A percentile compares a stretch with the other conserved stretches of the same genome.
Evolutionary conservation across 2,329 filamentous ascomycete species (phyloP).

Genomic region (Hypoxylon sp.): DNA sequence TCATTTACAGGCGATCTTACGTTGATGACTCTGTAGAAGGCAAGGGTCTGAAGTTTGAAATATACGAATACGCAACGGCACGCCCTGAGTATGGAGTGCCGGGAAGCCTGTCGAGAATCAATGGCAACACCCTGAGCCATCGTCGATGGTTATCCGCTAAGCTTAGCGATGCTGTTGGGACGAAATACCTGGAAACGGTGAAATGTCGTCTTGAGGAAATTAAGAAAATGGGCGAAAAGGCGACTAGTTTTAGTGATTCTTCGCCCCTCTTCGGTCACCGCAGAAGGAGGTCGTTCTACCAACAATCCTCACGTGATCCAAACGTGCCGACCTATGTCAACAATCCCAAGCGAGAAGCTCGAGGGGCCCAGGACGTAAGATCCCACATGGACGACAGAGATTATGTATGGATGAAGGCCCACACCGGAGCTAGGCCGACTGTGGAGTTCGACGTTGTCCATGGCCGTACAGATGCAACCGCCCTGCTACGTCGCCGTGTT

Average conservation of each 20-base stretch:
- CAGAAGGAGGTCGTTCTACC: neutral
- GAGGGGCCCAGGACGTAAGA: neutral
- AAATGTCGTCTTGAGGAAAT: constrained; percentile 4
- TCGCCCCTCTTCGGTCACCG: neutral
- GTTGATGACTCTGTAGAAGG: neutral
- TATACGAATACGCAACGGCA: constrained; percentile 15
- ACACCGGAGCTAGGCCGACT: neutral
- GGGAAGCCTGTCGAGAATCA: neutral
- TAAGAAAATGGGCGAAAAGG: constrained; percentile 10
- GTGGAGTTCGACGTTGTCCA: constrained; percentile 5
- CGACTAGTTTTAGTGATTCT: constrained; percentile 1
- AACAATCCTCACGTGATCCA: neutral
- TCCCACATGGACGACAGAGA: neutral
- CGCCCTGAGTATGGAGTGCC: constrained; percentile 3
- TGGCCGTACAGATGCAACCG: constrained; percentile 3
- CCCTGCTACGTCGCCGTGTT: neutral
- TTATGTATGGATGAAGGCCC: constrained; percentile 1
- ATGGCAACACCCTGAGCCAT: neutral
- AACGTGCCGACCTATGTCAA: neutral
- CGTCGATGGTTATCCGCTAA: constrained; percentile 8
- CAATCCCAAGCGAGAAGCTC: neutral
- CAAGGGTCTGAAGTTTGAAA: constrained; percentile 2
- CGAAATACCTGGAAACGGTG: neutral
- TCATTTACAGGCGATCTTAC: neutral
- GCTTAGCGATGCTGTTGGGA: neutral